Evolutionary conservation across 129 eudicot species (phyloP), one percentile per base, ranked within the genome.

Genomic region (Pulicaria dysenterica): DNA sequence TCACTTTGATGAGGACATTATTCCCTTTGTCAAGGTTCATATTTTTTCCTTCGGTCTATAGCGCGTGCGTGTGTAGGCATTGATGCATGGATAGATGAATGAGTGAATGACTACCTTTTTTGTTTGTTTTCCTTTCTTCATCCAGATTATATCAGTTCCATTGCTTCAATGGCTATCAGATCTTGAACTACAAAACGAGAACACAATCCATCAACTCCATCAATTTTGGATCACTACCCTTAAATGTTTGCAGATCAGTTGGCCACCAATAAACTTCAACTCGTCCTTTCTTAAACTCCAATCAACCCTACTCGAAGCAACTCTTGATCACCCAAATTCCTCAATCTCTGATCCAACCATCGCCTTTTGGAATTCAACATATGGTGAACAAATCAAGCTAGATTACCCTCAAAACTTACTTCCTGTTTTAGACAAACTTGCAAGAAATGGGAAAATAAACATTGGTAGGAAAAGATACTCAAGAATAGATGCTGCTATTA

Each of bases 301-400:
- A 79, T 84, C 85, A 73, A 77, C 84, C 67, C 69, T 88, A 62
- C 89, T 91, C 16, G 80, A 74, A 83, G 56, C 58, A 80, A 83
- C 96, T 65, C 87, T 88, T 2, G 85, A 82, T 72, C 97, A 91
- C 74, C 85, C 85, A 55, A 80, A 86, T 44, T 78, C 77, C 15
- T 68, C 77, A 77, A 79, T 88, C 71, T 84, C 92, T 0, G 72
- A 84, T 10, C 75, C 93, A 14, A 88, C 93, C 24, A 74, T 83
- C 39, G 63, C 80, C 19, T 91, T 91, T 48, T 88, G 97, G 97
- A 91, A 91, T 54, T 83, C 89, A 0, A 84, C 96, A 5, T 91
- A 80, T 24, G 93, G 88, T 6, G 59, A 58, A 58, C 92, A 86
- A 75, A 76, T 47, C 71, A 82, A 79, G 36, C 72, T 86, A 80